phyloP scores from a whole-genome alignment of 257 asterid species.

The Solanum tarapatanum region DNA sequence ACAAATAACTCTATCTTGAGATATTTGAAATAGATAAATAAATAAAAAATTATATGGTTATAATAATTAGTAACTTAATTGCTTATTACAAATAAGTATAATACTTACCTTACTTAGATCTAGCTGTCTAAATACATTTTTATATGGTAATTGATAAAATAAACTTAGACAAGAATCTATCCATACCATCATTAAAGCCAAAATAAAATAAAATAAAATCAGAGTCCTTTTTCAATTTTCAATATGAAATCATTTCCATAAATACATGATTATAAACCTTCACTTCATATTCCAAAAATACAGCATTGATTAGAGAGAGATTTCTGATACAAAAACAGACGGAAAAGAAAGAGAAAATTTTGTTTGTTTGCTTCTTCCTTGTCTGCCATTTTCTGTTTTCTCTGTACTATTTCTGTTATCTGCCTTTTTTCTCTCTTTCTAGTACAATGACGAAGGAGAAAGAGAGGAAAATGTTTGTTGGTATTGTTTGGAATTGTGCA shows the following conservation, averaged over 20 bases:
- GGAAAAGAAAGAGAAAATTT: not conserved
- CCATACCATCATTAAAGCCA: not conserved
- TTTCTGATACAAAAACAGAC: not conserved
- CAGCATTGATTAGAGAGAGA: not conserved
- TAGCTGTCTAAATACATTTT: not conserved
- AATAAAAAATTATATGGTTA: not conserved
- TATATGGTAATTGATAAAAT: not conserved
- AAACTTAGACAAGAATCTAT: not conserved
- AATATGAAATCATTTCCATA: not conserved
- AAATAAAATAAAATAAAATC: no score
- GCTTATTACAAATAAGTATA: not conserved
- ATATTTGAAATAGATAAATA: not conserved
- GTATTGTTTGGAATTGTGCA: slow-evolving; percentile 60
- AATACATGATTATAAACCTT: not conserved
- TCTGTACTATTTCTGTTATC: not conserved
- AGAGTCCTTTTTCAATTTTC: not conserved
- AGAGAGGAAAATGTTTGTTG: slow-evolving; percentile 47
- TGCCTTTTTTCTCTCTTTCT: not conserved
- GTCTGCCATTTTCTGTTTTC: not conserved
- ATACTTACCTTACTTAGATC: not conserved
- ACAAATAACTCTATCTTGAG: not conserved
- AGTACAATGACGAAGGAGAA: slow-evolving; percentile 12
- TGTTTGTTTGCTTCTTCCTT: not conserved
- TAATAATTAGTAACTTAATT: not conserved
- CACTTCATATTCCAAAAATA: not conserved